Conservation (phyloP, 495 filamentous ascomycete genomes). For the Neurospora sp. region DNA sequence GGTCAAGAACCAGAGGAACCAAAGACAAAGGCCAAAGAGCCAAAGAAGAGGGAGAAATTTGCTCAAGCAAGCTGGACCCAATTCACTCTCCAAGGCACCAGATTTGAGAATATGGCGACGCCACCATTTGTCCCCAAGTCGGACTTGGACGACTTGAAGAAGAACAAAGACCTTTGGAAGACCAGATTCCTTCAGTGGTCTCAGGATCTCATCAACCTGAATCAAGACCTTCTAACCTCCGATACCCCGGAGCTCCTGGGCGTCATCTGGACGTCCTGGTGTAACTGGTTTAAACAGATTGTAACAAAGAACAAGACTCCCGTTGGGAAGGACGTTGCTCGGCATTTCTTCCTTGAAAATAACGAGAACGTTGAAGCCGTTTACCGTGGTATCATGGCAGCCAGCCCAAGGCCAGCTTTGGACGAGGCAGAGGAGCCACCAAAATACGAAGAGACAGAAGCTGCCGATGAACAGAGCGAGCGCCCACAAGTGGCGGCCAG, state of each 20-base stretch:
- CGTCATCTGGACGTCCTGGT: not conserved
- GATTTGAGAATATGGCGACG: not conserved
- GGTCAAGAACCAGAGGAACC: not conserved
- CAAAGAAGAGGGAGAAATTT: not conserved
- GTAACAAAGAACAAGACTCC: constrained; percentile 5
- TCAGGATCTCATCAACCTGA: constrained; percentile 6
- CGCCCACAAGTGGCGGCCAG: not conserved
- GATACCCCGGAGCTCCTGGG: not conserved
- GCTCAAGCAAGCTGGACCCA: not conserved
- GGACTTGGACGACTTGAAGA: not conserved
- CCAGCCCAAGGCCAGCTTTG: not conserved
- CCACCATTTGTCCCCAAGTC: not conserved
- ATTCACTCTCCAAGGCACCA: not conserved
- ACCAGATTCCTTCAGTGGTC: constrained; percentile 14
- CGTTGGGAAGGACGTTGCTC: constrained; percentile 6
- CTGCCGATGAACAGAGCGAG: not conserved
- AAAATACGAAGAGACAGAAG: not conserved
- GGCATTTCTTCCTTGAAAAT: constrained; percentile 3
- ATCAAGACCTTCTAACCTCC: constrained; percentile 2
- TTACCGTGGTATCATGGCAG: not conserved
- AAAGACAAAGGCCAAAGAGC: not conserved
- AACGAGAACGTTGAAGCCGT: not conserved
- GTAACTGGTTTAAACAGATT: constrained; percentile 9
- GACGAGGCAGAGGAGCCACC: not conserved
- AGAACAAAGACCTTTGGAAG: constrained; percentile 8